Conservation (phyloP, 371 early-diverging fungal species). For the Pancytospora philotis region DNA sequence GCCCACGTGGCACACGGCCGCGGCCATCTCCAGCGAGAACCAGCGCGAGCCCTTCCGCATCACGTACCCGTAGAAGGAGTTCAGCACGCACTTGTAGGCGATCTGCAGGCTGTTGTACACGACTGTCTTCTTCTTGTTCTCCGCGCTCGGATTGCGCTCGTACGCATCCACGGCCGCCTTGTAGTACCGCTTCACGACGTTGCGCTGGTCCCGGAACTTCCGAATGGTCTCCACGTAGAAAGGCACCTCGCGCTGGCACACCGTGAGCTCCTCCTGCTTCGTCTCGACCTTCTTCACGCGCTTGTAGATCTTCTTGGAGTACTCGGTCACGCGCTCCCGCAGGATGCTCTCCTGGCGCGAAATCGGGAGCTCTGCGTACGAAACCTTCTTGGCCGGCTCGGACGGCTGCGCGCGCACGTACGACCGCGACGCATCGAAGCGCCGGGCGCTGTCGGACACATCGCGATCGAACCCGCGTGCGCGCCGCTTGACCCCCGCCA, state of each 20-base stretch:
- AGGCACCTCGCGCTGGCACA: constrained; percentile 95
- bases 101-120: constrained; percentile 89
- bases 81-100: constrained; percentile 87
- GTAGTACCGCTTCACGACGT: constrained; percentile 83
- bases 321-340: constrained; percentile 71
- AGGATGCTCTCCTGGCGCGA: constrained; percentile 66
- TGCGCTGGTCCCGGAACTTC: constrained; percentile 89
- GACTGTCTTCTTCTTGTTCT: constrained; percentile 74
- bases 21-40: constrained; percentile 99
- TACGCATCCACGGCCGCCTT: constrained; percentile 75
- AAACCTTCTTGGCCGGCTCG: constrained; percentile 61
- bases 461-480: no score
- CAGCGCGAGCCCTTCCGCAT: constrained; percentile 97
- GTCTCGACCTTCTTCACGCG: constrained; percentile 65
- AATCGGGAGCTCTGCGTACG: constrained; percentile 65
- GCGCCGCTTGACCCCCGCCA: no score
- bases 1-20: constrained; percentile 86
- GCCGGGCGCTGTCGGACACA: no score
- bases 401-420: no score
- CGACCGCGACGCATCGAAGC: no score
- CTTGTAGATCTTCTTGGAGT: constrained; percentile 76
- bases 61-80: constrained; percentile 98
- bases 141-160: constrained; percentile 63
- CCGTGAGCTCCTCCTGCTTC: constrained; percentile 58
- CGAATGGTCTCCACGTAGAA: constrained; percentile 95